These are phyloP conservation scores for Patellifolia procumbens DNA, from an alignment of 179 eudicot species.

Conservation along the genomic window DNA sequence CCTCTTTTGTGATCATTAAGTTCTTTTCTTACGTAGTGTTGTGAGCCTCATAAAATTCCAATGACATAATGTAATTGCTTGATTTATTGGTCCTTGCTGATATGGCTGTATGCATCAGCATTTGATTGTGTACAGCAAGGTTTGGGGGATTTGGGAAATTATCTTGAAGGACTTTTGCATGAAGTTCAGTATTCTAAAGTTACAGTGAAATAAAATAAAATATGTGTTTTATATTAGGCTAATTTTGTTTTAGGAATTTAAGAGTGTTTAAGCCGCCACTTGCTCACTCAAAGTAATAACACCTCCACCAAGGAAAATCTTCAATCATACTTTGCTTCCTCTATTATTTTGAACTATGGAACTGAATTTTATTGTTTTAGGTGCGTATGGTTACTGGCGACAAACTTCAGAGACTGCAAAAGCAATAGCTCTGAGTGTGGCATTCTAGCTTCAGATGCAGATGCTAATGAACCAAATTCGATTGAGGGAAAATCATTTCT, in stretches of 20 bases:
- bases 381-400: constrained; percentile 99
- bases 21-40: background rate
- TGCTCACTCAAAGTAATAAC: background rate
- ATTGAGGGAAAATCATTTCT: constrained; percentile 88
- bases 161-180: background rate
- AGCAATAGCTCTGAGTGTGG: constrained; percentile 98
- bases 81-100: background rate
- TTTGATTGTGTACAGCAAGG: background rate
- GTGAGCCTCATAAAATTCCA: background rate
- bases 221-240: background rate
- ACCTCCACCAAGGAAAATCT: background rate
- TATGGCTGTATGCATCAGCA: background rate
- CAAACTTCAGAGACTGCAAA: constrained; percentile 85
- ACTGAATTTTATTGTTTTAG: constrained; percentile 37
- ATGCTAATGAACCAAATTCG: constrained; percentile 70
- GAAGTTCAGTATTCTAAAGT: background rate
- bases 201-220: background rate
- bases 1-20: background rate
- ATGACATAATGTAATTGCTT: background rate
- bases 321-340: background rate
- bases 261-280: background rate
- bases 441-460: constrained; percentile 71
- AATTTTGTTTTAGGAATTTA: background rate
- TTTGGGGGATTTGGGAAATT: background rate
- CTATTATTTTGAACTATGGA: background rate